Evolutionary conservation across 208 protist species (phyloP).

Genomic region (Kentomonas sorsogonicus): DNA sequence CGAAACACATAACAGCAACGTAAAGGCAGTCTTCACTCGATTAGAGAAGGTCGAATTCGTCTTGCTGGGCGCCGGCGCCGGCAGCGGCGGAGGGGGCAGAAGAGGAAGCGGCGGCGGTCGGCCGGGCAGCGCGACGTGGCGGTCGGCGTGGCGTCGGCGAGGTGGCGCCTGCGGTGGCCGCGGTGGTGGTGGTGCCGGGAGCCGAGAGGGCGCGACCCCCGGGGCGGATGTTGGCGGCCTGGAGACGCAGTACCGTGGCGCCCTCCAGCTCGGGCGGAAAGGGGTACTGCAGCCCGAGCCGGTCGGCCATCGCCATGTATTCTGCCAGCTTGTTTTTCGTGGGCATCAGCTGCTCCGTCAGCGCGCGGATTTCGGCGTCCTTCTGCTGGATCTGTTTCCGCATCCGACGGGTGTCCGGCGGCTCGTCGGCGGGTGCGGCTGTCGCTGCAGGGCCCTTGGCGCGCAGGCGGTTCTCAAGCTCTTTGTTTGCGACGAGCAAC

Average conservation of each 20-base stretch:
- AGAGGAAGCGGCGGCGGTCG: too few relatives aligned
- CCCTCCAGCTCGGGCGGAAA: constrained; percentile 66
- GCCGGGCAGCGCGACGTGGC: too few relatives aligned
- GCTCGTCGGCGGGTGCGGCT: not conserved
- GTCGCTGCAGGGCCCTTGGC: not conserved
- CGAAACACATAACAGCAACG: too few relatives aligned
- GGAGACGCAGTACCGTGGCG: constrained; percentile 50
- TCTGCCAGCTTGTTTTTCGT: constrained; percentile 81
- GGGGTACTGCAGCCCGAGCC: constrained; percentile 75
- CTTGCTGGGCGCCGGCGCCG: too few relatives aligned
- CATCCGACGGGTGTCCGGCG: constrained; percentile 12
- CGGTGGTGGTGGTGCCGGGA: constrained; percentile 8
- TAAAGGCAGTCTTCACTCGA: too few relatives aligned
- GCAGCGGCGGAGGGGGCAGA: too few relatives aligned
- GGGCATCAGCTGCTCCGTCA: constrained; percentile 66
- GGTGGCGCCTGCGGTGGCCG: constrained; percentile 9
- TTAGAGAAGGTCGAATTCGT: too few relatives aligned
- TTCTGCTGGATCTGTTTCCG: constrained; percentile 27
- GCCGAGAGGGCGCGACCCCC: not conserved
- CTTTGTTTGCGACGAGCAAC: constrained; percentile 23
- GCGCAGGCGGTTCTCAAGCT: constrained; percentile 15
- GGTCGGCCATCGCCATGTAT: constrained; percentile 84
- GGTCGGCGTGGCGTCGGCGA: too few relatives aligned
- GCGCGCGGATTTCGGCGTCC: constrained; percentile 47
- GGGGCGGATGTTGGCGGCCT: constrained; percentile 28